These are phyloP conservation scores for Aspergillus carbonarius DNA, from an alignment of 2,329 filamentous ascomycete genomes.

Conservation along the genomic window DNA sequence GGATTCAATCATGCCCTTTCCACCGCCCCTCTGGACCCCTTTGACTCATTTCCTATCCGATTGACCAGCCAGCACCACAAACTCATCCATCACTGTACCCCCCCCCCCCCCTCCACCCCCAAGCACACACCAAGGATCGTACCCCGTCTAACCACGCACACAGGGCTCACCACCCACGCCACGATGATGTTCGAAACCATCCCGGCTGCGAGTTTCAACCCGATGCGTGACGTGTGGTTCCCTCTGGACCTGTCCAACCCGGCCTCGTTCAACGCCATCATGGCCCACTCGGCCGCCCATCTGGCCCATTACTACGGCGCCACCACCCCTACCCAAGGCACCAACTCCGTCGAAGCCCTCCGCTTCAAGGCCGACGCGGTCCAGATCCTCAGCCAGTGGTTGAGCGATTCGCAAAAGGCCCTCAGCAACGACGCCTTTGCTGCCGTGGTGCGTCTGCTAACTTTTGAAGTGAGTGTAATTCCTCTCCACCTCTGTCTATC, in stretches of 20 bases:
- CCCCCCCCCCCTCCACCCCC: background rate
- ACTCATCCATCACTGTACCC: conserved; percentile 38
- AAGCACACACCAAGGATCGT: too few species aligned
- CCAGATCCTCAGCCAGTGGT: conserved; percentile 35
- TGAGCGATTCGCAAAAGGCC: conserved; percentile 29
- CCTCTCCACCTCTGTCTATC: too few species aligned
- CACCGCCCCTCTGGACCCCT: conserved; percentile 33
- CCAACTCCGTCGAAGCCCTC: conserved; percentile 21
- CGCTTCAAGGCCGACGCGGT: conserved; percentile 39
- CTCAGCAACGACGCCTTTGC: conserved; percentile 38
- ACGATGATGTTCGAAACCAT: conserved; percentile 35
- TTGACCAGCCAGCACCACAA: conserved; percentile 37
- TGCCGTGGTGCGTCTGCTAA: conserved; percentile 33
- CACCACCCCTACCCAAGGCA: conserved; percentile 24
- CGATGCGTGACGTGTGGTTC: conserved; percentile 44
- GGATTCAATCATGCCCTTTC: conserved; percentile 33
- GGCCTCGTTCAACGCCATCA: conserved; percentile 43
- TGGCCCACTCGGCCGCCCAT: conserved; percentile 45
- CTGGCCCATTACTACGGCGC: conserved; percentile 41
- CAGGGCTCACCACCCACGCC: conserved; percentile 33
- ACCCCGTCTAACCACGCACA: conserved; percentile 5
- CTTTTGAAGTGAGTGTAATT: conserved; percentile 30
- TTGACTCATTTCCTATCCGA: conserved; percentile 36
- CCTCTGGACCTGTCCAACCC: conserved; percentile 44
- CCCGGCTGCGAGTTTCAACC: conserved; percentile 32